Base-by-base conservation (phyloP, 139 green algal genomes). In the Marvania coccoides region DNA sequence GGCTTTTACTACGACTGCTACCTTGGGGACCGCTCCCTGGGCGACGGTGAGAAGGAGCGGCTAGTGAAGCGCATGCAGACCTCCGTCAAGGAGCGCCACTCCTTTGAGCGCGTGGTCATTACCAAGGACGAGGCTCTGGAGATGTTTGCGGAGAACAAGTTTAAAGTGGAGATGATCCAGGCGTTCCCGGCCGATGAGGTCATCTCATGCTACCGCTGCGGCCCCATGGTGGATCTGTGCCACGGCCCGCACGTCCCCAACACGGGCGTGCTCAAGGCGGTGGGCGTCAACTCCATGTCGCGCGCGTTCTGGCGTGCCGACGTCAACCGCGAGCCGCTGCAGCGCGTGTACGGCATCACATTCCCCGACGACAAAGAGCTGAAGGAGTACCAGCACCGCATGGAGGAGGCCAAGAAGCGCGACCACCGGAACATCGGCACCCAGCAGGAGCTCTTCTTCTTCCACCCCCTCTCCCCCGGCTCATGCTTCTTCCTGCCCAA, bases 1-100 rank as follows among this genome's bases (percentile, higher is more conserved):
- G 92, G 94, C 48, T 99, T 98, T 74, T 99, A 98, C 78, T 99
- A 98, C 68, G 94, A 98, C 73, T 96, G 88, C 76, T 97, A 81
- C 82, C 87, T 97, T 69, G 90, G 87, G n/a, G 87, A 92, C 45
- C 72, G 75, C 39, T 90, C 82, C 14, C 78, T 99, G 26, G 70
- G 57, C 4, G 85, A 95, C 0, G 63, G 65, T 5, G 85, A 97
- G 42, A 87, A 86, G 61, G 35, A 74, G 2, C 26, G 38, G 15
- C 84, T 98, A 46, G 75, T 95, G 69, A 88, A 89, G 69, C 75
- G 82, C 39, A 90, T 95, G 46, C 81, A 91, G 73, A 51, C 76
- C 61, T 70, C 81, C 6, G 75, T 92, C 8, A 95, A 96, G 76
- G 91, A 95, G 65, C 88, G 85, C 58, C 91, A 97, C 72, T 38